Evolutionary conservation across 176 grass and related monocot species (phyloP).

Genomic region (Oryza rufipogon): DNA sequence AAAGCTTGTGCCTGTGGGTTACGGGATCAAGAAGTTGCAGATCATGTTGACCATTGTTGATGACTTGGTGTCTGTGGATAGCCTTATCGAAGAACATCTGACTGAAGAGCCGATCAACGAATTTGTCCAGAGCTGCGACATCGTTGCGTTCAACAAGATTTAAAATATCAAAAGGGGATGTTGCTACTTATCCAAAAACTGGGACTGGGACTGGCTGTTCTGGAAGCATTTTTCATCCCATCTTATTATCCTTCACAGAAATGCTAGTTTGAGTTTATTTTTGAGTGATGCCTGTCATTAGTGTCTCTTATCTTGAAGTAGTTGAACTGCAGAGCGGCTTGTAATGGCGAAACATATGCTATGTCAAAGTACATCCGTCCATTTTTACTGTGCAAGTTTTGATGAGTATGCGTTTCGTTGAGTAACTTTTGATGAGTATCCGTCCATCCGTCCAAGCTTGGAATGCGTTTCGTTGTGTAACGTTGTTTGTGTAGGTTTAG

Average conservation of each 20-base stretch:
- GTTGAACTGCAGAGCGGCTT: conserved; percentile 38
- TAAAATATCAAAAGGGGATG: conserved; percentile 21
- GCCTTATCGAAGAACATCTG: conserved; percentile 76
- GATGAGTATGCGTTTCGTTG: not conserved
- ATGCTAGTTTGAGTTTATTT: conserved; percentile 3
- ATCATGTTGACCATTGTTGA: conserved; percentile 93
- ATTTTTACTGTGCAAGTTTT: not conserved
- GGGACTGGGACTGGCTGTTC: not conserved
- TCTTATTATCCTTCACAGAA: conserved; percentile 28
- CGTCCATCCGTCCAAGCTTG: too few species aligned
- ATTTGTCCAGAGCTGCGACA: conserved; percentile 89
- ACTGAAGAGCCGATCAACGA: conserved; percentile 59
- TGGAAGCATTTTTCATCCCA: conserved; percentile 12
- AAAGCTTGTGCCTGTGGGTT: conserved; percentile 85
- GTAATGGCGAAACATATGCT: conserved; percentile 37
- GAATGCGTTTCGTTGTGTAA: too few species aligned
- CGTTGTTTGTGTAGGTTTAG: not conserved
- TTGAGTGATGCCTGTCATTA: conserved; percentile 42
- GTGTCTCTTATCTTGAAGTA: conserved; percentile 27
- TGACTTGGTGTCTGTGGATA: conserved; percentile 80
- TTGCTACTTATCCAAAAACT: not conserved
- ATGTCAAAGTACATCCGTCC: conserved; percentile 15
- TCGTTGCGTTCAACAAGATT: conserved; percentile 98
- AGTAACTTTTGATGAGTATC: not conserved
- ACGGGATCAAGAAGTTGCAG: conserved; percentile 92